Conservation (phyloP, 2,329 filamentous ascomycete genomes). For the Penicillium sp. region DNA sequence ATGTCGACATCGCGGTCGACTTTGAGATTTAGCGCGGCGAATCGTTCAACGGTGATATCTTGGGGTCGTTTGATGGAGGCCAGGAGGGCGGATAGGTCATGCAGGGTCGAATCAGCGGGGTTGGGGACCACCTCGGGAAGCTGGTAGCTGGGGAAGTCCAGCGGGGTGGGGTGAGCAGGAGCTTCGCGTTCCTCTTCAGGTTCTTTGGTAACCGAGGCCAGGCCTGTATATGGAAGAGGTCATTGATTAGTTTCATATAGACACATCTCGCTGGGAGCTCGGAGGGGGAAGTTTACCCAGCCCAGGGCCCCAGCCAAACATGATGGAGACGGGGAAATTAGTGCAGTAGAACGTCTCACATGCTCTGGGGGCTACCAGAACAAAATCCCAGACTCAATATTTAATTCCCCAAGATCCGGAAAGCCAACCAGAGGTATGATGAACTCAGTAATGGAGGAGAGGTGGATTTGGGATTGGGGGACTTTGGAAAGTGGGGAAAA, state of each 20-base stretch:
- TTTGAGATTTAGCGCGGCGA: slow-evolving; percentile 44
- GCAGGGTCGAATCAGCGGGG: slow-evolving; percentile 38
- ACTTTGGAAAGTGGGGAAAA: slow-evolving; percentile 12
- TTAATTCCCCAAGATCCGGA: neutral
- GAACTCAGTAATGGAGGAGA: neutral
- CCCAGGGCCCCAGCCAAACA: slow-evolving; percentile 37
- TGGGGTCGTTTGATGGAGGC: slow-evolving; percentile 44
- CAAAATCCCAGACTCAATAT: neutral
- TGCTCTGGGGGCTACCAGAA: slow-evolving; percentile 2
- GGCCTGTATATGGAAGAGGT: slow-evolving; percentile 18
- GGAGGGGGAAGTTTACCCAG: slow-evolving; percentile 28
- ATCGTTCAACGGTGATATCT: slow-evolving; percentile 41
- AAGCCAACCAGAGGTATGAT: neutral
- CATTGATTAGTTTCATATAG: neutral
- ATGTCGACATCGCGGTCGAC: slow-evolving; percentile 39
- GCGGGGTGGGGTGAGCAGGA: slow-evolving; percentile 50
- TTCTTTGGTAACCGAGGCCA: slow-evolving; percentile 34
- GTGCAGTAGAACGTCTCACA: neutral
- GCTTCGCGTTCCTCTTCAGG: slow-evolving; percentile 48
- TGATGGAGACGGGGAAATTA: slow-evolving; percentile 7
- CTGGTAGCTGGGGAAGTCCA: slow-evolving; percentile 54
- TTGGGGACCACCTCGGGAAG: slow-evolving; percentile 37
- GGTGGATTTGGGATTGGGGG: neutral
- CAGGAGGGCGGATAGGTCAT: slow-evolving; percentile 45
- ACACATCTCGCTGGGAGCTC: neutral